Conservation (phyloP, 768 basidiomycete genomes). For the Tulasnella sp. region DNA sequence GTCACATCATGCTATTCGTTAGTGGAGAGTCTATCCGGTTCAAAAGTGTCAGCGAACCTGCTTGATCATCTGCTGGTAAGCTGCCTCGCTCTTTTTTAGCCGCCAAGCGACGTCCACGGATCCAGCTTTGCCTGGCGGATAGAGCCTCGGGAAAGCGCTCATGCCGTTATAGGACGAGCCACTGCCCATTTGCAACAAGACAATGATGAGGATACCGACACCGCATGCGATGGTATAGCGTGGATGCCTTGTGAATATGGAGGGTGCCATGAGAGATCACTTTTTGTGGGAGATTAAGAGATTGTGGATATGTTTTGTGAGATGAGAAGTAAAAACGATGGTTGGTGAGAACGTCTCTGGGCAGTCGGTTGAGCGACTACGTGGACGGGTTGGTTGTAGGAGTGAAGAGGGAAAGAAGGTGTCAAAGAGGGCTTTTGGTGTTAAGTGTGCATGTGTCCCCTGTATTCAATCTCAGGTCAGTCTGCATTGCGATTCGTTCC, state of each 20-base stretch:
- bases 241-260: conserved; percentile 4
- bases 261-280: background rate
- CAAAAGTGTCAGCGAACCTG: conserved; percentile 1
- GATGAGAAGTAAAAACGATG: background rate
- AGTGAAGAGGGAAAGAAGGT: too few relatives aligned
- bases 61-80: conserved; percentile 8
- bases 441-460: too few relatives aligned
- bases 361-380: conserved; percentile 7
- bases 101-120: background rate
- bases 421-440: too few relatives aligned
- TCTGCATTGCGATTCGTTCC: too few relatives aligned
- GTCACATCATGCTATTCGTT: background rate
- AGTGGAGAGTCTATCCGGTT: background rate
- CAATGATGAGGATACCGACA: background rate
- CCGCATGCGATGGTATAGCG: conserved; percentile 1
- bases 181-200: background rate
- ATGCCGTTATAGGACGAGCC: background rate
- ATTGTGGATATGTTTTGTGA: background rate
- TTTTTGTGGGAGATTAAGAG: background rate
- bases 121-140: background rate
- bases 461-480: too few relatives aligned
- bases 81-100: conserved; percentile 4
- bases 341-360: background rate
- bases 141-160: background rate
- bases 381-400: too few relatives aligned